Base-by-base conservation (phyloP, 495 filamentous ascomycete genomes). In the Talaromyces adpressus region DNA sequence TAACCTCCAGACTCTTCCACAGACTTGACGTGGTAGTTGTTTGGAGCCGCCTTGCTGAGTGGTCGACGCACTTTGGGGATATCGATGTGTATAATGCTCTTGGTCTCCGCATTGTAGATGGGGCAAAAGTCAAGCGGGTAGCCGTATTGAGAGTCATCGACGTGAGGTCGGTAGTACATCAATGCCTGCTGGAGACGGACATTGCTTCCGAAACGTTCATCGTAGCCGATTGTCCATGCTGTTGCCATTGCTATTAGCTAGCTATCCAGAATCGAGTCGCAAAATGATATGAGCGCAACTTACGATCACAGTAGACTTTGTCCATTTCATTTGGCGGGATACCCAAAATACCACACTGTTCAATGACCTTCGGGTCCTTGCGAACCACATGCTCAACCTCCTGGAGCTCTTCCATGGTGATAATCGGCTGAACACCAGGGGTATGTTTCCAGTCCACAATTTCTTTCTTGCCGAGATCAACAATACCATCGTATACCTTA, bases 141-240 rank as follows among this genome's bases (percentile, higher is more conserved):
- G 20, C 89, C 88, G 74, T 97, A 97, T 74, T 97, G 93, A 68
- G 84, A 90, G 75, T 93, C 90, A 69, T 97, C 93, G 47, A 88
- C 64, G 68, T 92, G 82, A 16, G 92, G 93, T 25, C 93, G 86
- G 73, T 96, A 97, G 79, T 97, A 97, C 91, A 97, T 96, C 41
- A 97, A 78, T 16, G 92, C 93, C 73, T 97, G 93, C 71, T 97
- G 93, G 16, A 97, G 82, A 62, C 93, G 88, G 30, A 91, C 81
- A 36, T 80, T 82, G 68, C 76, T 92, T 59, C 93, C 92, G 67
- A 92, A 93, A 6, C 93, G 87, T 78, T 95, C 92, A 69, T 97
- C 93, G 68, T 91, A 96, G 20, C 93, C 93, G 75, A 97, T 96
- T 14, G 93, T 96, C 93, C 93, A 97, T 12, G 93, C 91, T 90